Conservation (phyloP, 1,284 basidiomycete species). For the Cutaneotrichosporon dermatis region DNA sequence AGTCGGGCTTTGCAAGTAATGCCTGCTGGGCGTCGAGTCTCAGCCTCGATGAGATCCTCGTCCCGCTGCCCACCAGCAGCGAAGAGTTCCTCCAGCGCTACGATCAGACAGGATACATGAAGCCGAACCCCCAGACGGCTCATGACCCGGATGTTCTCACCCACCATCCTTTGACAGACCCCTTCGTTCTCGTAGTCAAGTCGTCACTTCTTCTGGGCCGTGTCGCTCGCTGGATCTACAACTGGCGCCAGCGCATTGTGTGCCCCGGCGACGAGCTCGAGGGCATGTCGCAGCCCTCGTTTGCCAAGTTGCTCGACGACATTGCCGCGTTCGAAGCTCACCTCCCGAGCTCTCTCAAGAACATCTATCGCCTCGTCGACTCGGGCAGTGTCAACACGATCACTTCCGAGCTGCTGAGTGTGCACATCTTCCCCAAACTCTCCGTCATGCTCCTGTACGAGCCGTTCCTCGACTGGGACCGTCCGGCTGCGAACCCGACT, state of each 20-base stretch:
- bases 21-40: constrained; percentile 30
- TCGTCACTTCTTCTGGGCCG: constrained; percentile 26
- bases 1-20: constrained; percentile 33
- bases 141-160: constrained; percentile 26
- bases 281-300: constrained; percentile 21
- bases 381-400: constrained; percentile 14
- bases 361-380: constrained; percentile 29
- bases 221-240: constrained; percentile 28
- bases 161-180: constrained; percentile 36
- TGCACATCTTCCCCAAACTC: constrained; percentile 40
- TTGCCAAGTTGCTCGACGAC: constrained; percentile 26
- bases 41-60: constrained; percentile 23
- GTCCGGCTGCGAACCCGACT: constrained; percentile 9
- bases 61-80: constrained; percentile 27
- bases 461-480: constrained; percentile 31
- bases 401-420: constrained; percentile 30
- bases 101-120: constrained; percentile 17
- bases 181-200: constrained; percentile 37
- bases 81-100: constrained; percentile 22
- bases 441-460: constrained; percentile 33
- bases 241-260: constrained; percentile 38
- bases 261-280: constrained; percentile 26
- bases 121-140: constrained; percentile 34
- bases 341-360: constrained; percentile 28
- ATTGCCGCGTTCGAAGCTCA: constrained; percentile 33